A percentile compares a stretch with the other conserved stretches of the same genome.
Conservation (phyloP, 2,329 filamentous ascomycete species). For the Dactylellina leptospora region DNA sequence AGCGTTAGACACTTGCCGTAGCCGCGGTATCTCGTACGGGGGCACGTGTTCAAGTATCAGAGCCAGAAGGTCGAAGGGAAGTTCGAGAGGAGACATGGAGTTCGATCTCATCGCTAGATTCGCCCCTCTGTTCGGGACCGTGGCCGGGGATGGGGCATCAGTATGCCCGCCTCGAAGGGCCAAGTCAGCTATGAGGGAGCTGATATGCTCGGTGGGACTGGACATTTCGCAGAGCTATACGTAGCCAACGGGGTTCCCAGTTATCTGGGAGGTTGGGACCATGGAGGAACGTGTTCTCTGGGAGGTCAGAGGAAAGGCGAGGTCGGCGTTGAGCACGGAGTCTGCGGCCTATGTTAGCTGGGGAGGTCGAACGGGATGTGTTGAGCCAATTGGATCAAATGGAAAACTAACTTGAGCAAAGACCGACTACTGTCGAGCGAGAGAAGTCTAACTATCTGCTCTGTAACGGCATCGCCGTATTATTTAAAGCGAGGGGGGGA, state of each 20-base stretch:
- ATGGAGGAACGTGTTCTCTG: no score
- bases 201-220: constrained; percentile 9
- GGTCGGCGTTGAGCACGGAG: no score
- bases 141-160: constrained; percentile 37
- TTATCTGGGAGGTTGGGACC: neutral
- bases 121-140: constrained; percentile 10
- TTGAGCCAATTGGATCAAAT: constrained; percentile 7
- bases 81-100: constrained; percentile 33
- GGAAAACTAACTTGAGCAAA: no score
- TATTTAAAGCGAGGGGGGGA: no score
- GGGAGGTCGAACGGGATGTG: neutral
- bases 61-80: constrained; percentile 44
- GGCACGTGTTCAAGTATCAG: constrained; percentile 43
- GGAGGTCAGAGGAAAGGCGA: no score
- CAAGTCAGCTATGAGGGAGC: constrained; percentile 20
- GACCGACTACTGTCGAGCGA: no score
- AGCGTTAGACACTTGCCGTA: constrained; percentile 38
- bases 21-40: constrained; percentile 42
- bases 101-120: constrained; percentile 15
- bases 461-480: no score
- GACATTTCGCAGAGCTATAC: constrained; percentile 1
- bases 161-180: constrained; percentile 2
- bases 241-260: neutral
- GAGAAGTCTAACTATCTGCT: no score
- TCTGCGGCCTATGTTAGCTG: neutral